Evolutionary conservation across 2,329 filamentous ascomycete species (phyloP), one percentile per base, ranked within the genome.

Genomic region (Botrytis tulipae): DNA sequence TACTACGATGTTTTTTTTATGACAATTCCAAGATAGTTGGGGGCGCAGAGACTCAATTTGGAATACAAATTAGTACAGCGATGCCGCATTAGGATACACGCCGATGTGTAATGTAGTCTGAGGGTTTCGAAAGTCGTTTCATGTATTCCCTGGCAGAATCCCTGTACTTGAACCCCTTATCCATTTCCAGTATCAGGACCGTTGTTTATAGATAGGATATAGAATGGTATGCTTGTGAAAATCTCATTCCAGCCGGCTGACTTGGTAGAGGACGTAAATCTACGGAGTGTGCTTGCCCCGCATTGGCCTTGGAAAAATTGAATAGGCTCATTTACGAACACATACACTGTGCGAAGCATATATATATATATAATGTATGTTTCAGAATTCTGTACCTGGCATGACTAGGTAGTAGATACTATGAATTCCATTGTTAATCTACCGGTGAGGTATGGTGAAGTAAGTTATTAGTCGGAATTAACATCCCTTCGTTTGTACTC

Each of bases 121-220:
- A 65, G 61, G 42, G 61, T 63, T 63, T 63, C 61, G 40, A 44
- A 63, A 40, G 61, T 32, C 42, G 61, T 65, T 65, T 65, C 61
- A 65, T 29, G 9, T 65, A 44, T 32, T 40, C 42, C 44, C 37
- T 57, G 35, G 54, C 35, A 68, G n/a, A 42, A 42, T 40, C 65
- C 65, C 46, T 54, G 65, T 54, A 29, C n/a, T 54, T 40, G 8
- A 68, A 29, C 48, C 35, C n/a, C 48, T 42, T 42, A 29, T 42
- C 51, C 48, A 42, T 44, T 25, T 42, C 18, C 37, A 42, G 48
- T 22, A 69, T 25, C 22, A 42, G 14, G 12, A 59, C 66, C 48
- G 66, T 68, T 68, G n/a, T 32, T 57, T 69, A 20, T 32, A 69
- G 66, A n/a, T n/a, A 57, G 16, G 10, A 68, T 54, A 42, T n/a